Conservation (phyloP, 2,329 filamentous ascomycete species). For the Cercospora sp. region DNA sequence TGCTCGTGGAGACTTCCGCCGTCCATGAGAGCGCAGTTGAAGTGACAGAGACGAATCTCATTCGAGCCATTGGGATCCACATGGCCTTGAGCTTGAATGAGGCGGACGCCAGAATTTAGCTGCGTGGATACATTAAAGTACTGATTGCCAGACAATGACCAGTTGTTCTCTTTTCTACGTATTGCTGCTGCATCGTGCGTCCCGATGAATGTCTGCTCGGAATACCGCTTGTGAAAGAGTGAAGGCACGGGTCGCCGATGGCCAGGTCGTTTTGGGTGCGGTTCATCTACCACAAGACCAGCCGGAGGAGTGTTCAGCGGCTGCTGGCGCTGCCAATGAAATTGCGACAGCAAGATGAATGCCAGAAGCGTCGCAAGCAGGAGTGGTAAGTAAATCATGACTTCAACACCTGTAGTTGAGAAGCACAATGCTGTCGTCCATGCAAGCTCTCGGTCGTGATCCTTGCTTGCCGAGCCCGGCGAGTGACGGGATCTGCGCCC, state of each 20-base stretch:
- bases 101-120: slow-evolving; percentile 45
- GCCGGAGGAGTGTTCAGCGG: background rate
- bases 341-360: background rate
- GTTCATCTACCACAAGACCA: slow-evolving; percentile 5
- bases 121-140: slow-evolving; percentile 54
- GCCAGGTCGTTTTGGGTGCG: slow-evolving; percentile 26
- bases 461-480: slow-evolving; percentile 4
- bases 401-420: background rate
- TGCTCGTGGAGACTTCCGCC: slow-evolving; percentile 29
- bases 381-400: background rate
- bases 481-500: background rate
- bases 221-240: slow-evolving; percentile 59
- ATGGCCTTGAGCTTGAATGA: slow-evolving; percentile 33
- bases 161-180: slow-evolving; percentile 34
- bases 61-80: slow-evolving; percentile 23
- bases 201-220: slow-evolving; percentile 61
- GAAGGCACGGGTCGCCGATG: slow-evolving; percentile 37
- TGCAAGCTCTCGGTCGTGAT: background rate
- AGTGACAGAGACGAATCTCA: slow-evolving; percentile 33
- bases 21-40: slow-evolving; percentile 35
- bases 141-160: slow-evolving; percentile 34
- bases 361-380: background rate
- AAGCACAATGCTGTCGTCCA: background rate
- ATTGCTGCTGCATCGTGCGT: slow-evolving; percentile 67
- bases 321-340: background rate